A percentile compares a stretch with the other conserved stretches of the same genome.
These are phyloP conservation scores for Ustilago xerochloae DNA, from an alignment of 1,284 basidiomycete genomes.

Conservation along the genomic window DNA sequence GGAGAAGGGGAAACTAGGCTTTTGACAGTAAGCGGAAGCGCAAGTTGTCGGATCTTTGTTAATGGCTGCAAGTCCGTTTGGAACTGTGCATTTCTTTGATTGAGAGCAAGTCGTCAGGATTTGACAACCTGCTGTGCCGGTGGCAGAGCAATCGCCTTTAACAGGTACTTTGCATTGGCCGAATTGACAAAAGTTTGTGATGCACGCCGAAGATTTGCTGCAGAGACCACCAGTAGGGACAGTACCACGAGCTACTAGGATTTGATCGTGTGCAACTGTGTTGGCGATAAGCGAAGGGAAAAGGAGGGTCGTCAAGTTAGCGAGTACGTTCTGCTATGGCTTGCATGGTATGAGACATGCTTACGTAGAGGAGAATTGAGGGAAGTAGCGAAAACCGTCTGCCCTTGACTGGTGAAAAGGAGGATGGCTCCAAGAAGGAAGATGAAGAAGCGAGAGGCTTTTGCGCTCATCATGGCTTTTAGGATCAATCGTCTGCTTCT, in stretches of 20 bases:
- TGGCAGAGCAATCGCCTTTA: background rate
- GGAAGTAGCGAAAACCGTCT: background rate
- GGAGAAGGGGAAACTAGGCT: background rate
- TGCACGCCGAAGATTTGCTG: background rate
- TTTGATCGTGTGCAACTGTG: too few relatives aligned
- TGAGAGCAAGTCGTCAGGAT: background rate
- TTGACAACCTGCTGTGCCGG: background rate
- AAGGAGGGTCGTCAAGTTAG: background rate
- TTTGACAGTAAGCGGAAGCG: background rate
- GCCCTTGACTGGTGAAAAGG: background rate
- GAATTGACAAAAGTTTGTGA: background rate
- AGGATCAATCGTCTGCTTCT: too few relatives aligned
- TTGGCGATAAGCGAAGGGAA: background rate
- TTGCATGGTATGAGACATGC: background rate
- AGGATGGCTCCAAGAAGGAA: background rate
- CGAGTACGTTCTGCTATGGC: background rate
- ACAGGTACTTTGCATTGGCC: background rate
- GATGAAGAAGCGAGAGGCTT: background rate
- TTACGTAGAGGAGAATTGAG: background rate
- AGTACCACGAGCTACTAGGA: background rate
- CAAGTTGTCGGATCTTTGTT: background rate
- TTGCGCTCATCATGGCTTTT: too few relatives aligned
- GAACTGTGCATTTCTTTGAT: background rate
- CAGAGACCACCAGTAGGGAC: background rate
- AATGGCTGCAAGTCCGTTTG: background rate